Base-by-base conservation (phyloP, 1,139 yeast species). In the Hyphopichia pseudoburtonii region DNA sequence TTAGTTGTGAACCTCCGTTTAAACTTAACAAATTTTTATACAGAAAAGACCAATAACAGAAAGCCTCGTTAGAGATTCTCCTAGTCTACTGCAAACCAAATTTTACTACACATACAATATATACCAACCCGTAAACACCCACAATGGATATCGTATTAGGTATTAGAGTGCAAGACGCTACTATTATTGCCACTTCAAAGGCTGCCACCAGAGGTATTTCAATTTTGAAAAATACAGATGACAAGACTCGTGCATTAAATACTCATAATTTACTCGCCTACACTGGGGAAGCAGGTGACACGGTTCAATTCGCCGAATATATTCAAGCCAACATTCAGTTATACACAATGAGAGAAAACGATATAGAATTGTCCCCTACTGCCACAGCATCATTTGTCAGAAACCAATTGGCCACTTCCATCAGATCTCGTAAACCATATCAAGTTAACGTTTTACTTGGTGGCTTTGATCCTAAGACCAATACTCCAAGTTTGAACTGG, bases 201-300 rank as follows among this genome's bases (percentile, higher is more conserved):
- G 96, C 97, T 4, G 87, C 85, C 39, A 87, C 96, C 14, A 78
- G 98, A 54, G 98, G 98, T 41, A 89, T 94, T 45, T 86, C 97
- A 9, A 79, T 92, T 32, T 70, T 92, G 52, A 90, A 90, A 57
- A 83, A 80, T 35, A 76, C 78, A 34, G 98, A 92, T 62, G 96
- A 88, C 64, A 92, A 92, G 66, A 90, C 97, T 10, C 69, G 94
- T 46, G 66, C 63, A 33, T 73, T 92, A 50, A 87, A 87, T 51
- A 76, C 80, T 34, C 94, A 86, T 57, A 78, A 87, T 42, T 71
- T 90, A 50, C 75, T 92, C 69, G 96, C 97, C 35, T 90, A 70
- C 66, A 84, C 96, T 4, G 99, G 99, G 39, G 98, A 92, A 60
- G 77, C 97, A 4, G 98, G 98, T 42, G 99, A 92, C 59, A 87